A percentile compares a stretch with the other conserved stretches of the same genome.
Evolutionary conservation across 345 rosid genomes (phyloP).

Genomic region (Abelmoschus esculentus): DNA sequence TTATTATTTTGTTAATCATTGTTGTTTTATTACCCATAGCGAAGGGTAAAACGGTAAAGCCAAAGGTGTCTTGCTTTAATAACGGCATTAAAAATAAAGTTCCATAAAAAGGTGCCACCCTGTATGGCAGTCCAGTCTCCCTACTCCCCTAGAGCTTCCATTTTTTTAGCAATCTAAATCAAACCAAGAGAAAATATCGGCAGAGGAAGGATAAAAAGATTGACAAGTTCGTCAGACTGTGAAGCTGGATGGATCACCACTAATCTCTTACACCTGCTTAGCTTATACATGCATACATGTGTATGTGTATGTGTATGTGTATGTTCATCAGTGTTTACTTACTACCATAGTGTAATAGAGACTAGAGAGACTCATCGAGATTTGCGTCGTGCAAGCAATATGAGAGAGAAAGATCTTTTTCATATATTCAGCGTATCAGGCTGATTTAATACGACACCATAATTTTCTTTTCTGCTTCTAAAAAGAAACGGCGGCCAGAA

Average conservation of each 20-base stretch:
- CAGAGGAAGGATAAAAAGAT: conserved; percentile 4
- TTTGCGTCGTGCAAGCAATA: conserved; percentile 30
- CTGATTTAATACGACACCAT: conserved; percentile 24
- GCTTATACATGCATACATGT: background rate
- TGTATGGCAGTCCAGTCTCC: conserved; percentile 20
- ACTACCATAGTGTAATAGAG: background rate
- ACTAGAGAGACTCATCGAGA: conserved; percentile 27
- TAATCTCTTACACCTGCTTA: conserved; percentile 12
- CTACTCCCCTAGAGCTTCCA: background rate
- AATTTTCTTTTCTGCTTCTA: conserved; percentile 2
- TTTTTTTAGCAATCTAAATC: background rate
- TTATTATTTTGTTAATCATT: too few species aligned
- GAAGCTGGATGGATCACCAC: conserved; percentile 19
- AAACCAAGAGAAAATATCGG: background rate
- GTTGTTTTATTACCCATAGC: too few species aligned
- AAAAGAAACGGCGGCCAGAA: conserved; percentile 76
- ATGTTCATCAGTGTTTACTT: background rate
- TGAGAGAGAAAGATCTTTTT: conserved; percentile 24
- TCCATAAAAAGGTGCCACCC: conserved; percentile 16
- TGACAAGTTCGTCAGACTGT: conserved; percentile 34
- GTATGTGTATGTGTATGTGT: too few species aligned
- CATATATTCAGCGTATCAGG: conserved; percentile 30
- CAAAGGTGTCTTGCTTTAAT: conserved; percentile 35
- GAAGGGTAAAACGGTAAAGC: conserved; percentile 23
- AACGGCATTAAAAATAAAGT: conserved; percentile 17